Conservation (phyloP, 2,329 filamentous ascomycete genomes). For the Aspergillus versicolor region DNA sequence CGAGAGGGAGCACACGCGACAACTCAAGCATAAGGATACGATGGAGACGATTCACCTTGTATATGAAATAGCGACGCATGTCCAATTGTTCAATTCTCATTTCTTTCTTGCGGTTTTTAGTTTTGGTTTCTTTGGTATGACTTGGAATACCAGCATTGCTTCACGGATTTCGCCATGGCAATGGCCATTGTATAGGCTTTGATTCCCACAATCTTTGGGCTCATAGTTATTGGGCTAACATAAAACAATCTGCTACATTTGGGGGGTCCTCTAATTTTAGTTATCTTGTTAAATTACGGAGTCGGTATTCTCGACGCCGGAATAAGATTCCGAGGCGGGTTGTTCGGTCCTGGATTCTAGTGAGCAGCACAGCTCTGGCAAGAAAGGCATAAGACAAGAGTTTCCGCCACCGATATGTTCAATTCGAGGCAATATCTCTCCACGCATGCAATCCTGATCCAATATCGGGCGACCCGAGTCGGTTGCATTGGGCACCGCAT, state of each 20-base stretch:
- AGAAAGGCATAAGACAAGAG: background rate
- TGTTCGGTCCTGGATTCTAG: background rate
- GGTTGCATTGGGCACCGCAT: background rate
- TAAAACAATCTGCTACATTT: background rate
- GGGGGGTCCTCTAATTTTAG: background rate
- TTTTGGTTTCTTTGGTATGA: slow-evolving; percentile 1
- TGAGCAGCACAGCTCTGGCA: background rate
- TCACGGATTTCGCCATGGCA: background rate
- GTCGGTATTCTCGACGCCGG: background rate
- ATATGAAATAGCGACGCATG: slow-evolving; percentile 1
- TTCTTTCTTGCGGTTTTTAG: slow-evolving; percentile 1
- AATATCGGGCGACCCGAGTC: background rate
- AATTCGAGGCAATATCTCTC: background rate
- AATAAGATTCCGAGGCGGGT: background rate
- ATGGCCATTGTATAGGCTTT: background rate
- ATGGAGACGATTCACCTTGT: slow-evolving; percentile 5
- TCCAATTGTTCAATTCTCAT: background rate
- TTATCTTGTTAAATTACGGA: background rate
- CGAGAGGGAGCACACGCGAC: background rate
- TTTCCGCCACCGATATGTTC: background rate
- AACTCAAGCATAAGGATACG: background rate
- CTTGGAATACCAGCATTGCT: background rate
- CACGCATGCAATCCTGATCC: background rate
- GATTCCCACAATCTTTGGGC: background rate
- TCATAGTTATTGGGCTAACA: background rate